Base-by-base conservation (phyloP, 1,139 yeast species). In the Candida sojae region DNA sequence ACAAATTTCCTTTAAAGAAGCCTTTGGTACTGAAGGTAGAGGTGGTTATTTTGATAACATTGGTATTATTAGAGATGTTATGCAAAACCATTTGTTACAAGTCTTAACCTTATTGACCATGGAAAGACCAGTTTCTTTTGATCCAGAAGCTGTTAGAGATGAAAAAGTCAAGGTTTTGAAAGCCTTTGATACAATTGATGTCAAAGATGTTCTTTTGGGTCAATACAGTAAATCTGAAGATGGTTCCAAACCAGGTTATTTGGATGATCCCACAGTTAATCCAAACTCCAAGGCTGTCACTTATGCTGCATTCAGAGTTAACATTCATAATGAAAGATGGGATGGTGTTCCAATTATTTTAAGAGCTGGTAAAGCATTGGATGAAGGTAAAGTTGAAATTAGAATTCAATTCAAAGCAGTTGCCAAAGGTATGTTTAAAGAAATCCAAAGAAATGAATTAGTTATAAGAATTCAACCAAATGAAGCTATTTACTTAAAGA, bases 11-110 rank as follows among this genome's bases (percentile, higher is more conserved):
- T 92, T 93, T 76, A 95, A 95, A 73, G 99, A 93, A 72, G 88
- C 93, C 10, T 92, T 95, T 61, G 99, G 99, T 50, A 93, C 99
- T 42, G 97, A 93, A 71, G 99, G 99, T 52, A 84, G 99, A 64
- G 99, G 99, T 57, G 99, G 99, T 36, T 93, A 93, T 75, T 93
- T 95, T 64, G 98, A 95, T 70, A 77, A 79, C 52, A 90, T 92
- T 62, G 99, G 99, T 50, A 93, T 93, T 62, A 89, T 93, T 57
- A 84, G 99, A 70, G 99, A 93, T 65, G 98, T 93, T 47, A 92
- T 95, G 91, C 99, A 93, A 75, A 93, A 93, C 78, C 99, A 93
- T 71, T 73, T 93, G 63, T 77, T 93, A 62, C 99, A 93, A 73
- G 96, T 93, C 28, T 75, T 93, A 65, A 91, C 98, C 6, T 72